Evolutionary conservation across 169 alveolate genomes (phyloP).

Genomic region (Plasmodium fragile): DNA sequence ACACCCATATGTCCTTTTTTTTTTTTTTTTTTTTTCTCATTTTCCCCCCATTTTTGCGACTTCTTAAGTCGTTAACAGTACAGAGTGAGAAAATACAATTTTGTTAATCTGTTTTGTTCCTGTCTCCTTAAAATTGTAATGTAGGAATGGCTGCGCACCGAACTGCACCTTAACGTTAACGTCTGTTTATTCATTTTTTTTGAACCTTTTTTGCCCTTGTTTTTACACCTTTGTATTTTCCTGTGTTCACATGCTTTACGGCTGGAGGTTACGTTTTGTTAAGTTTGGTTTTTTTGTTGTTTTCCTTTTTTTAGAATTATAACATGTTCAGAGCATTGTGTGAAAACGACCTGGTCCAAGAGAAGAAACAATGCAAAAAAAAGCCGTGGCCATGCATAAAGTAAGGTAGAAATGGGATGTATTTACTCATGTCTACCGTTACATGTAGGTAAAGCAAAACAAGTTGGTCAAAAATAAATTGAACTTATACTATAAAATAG

Average conservation of each 20-base stretch:
- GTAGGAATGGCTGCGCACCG: neutral
- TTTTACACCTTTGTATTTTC: neutral
- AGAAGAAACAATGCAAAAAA: neutral
- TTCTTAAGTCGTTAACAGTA: neutral
- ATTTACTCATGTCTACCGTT: neutral
- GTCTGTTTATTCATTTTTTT: neutral
- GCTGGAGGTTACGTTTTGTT: neutral
- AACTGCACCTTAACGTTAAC: neutral
- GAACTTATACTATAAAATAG: neutral
- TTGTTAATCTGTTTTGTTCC: neutral
- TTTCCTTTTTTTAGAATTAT: neutral
- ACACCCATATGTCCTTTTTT: neutral
- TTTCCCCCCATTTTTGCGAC: neutral
- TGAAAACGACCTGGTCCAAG: neutral
- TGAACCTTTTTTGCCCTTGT: neutral
- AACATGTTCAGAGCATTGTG: neutral
- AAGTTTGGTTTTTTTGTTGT: neutral
- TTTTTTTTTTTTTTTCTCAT: neutral
- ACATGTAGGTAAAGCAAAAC: neutral
- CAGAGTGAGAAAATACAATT: neutral
- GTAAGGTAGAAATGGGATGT: neutral
- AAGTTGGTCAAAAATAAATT: neutral
- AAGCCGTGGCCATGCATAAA: neutral
- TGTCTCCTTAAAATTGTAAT: neutral
- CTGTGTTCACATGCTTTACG: neutral